A percentile compares a stretch with the other conserved stretches of the same genome.
Conservation (phyloP, 257 asterid genomes). For the Solanum dulcamara region DNA sequence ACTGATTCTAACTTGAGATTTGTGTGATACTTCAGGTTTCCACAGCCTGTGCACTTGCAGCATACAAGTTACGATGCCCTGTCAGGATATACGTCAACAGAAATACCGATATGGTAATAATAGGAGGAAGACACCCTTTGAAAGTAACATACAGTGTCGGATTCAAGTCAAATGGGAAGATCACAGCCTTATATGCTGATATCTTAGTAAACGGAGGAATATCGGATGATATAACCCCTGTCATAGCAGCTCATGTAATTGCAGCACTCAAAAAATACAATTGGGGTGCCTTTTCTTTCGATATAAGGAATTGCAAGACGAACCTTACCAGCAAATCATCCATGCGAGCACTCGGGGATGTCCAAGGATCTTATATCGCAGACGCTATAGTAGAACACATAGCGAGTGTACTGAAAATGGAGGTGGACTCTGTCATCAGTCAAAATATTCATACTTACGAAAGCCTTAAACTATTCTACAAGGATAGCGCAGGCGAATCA, state of each 20-base stretch:
- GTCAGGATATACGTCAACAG: constrained; percentile 56
- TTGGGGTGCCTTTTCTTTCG: constrained; percentile 63
- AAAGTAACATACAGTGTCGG: constrained; percentile 57
- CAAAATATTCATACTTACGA: constrained; percentile 47
- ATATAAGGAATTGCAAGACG: constrained; percentile 55
- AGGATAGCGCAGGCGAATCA: constrained; percentile 22
- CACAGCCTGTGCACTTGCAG: constrained; percentile 71
- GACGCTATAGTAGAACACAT: constrained; percentile 57
- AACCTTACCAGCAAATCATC: constrained; percentile 51
- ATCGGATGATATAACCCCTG: constrained; percentile 40
- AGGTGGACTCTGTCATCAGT: constrained; percentile 35
- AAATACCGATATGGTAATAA: constrained; percentile 54
- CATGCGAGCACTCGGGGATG: constrained; percentile 70
- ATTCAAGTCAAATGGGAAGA: constrained; percentile 52
- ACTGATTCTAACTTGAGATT: background rate
- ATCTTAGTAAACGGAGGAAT: constrained; percentile 55
- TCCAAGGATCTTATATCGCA: constrained; percentile 60
- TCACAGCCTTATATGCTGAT: constrained; percentile 61
- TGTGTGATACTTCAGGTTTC: constrained; percentile 33
- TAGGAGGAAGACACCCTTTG: constrained; percentile 76
- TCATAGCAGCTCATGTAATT: constrained; percentile 27
- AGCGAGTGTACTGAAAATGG: constrained; percentile 39
- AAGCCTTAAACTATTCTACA: constrained; percentile 37
- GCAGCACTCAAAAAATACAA: constrained; percentile 44
- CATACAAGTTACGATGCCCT: constrained; percentile 52